Conservation (phyloP, 108 stramenopile genomes). For the Cylindrotheca fusiformis region DNA sequence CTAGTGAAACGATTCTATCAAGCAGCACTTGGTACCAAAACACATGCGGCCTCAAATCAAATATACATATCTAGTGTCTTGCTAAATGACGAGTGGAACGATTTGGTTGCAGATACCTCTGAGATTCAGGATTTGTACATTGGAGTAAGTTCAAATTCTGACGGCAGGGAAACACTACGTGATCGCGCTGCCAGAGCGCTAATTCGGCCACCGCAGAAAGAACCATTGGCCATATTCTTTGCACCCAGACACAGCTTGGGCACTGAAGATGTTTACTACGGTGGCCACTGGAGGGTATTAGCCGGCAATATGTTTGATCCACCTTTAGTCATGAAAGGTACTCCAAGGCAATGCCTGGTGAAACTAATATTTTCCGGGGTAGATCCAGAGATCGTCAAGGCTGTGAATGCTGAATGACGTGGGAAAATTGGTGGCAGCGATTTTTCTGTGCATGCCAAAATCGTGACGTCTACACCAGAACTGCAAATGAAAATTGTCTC, state of each 20-base stretch:
- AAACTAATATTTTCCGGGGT: constrained; percentile 17
- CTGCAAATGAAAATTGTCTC: too few relatives aligned
- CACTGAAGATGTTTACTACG: constrained; percentile 13
- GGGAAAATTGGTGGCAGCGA: too few relatives aligned
- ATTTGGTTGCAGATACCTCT: constrained; percentile 12
- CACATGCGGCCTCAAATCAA: constrained; percentile 9
- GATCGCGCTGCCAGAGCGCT: constrained; percentile 23
- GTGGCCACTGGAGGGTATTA: constrained; percentile 21
- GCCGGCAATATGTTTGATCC: constrained; percentile 25
- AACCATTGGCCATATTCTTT: constrained; percentile 21
- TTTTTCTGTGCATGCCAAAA: too few relatives aligned
- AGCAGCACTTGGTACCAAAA: constrained; percentile 23
- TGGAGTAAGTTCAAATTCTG: constrained; percentile 6
- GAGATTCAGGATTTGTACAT: constrained; percentile 28
- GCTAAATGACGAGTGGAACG: constrained; percentile 23
- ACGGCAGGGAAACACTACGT: constrained; percentile 8
- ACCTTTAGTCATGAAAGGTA: constrained; percentile 17
- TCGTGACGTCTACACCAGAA: too few relatives aligned
- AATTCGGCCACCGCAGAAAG: constrained; percentile 13
- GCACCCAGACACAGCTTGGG: constrained; percentile 5
- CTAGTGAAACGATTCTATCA: constrained; percentile 16
- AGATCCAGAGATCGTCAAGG: constrained; percentile 5
- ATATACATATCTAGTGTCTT: constrained; percentile 13
- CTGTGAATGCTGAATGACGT: constrained; percentile 14
- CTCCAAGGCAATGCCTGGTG: constrained; percentile 15